A percentile compares a stretch with the other conserved stretches of the same genome.
These are phyloP conservation scores for Citrus reticulata DNA, from an alignment of 345 rosid species.

Conservation along the genomic window DNA sequence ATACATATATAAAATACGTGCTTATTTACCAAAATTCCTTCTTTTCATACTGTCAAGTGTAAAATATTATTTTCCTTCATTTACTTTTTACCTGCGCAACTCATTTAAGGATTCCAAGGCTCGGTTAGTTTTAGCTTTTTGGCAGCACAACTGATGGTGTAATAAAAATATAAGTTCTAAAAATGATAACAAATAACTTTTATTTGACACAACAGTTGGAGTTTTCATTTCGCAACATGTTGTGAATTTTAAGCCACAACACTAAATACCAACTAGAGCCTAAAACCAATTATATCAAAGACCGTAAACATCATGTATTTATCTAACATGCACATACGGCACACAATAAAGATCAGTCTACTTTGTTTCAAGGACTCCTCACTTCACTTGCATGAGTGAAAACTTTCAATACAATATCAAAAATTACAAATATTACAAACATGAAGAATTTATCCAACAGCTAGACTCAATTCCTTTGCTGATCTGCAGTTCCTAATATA, in stretches of 20 bases:
- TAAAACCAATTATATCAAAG: too few relatives aligned
- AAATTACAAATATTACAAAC: neutral
- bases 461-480: neutral
- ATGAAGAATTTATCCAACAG: neutral
- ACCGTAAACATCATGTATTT: too few relatives aligned
- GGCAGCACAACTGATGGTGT: too few relatives aligned
- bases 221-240: neutral
- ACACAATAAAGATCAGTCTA: neutral
- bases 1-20: too few relatives aligned
- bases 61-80: too few relatives aligned
- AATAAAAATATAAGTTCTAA: too few relatives aligned
- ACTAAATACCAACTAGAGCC: neutral
- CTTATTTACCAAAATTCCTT: too few relatives aligned
- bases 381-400: neutral
- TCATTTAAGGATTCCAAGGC: too few relatives aligned
- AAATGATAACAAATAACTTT: too few relatives aligned
- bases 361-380: neutral
- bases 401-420: neutral
- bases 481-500: neutral
- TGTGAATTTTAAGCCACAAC: neutral
- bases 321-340: too few relatives aligned
- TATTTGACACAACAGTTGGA: neutral
- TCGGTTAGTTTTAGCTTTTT: too few relatives aligned
- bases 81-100: too few relatives aligned
- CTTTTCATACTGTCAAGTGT: neutral